Conservation (phyloP, 2,329 filamentous ascomycete genomes). For the Basipetospora chlamydospora region DNA sequence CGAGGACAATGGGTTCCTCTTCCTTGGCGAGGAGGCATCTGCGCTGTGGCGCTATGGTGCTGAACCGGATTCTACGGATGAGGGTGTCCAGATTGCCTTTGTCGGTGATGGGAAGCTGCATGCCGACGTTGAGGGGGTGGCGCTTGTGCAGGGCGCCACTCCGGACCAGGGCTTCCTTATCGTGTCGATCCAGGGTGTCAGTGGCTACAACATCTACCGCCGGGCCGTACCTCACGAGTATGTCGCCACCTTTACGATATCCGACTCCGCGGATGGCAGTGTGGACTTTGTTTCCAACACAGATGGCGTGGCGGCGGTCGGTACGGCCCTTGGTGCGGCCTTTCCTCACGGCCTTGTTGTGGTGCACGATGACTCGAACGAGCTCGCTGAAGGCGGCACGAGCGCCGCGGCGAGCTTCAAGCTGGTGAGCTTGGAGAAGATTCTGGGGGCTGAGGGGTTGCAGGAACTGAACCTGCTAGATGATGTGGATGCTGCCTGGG, state of each 20-base stretch:
- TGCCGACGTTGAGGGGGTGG: slow-evolving; percentile 39
- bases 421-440: slow-evolving; percentile 25
- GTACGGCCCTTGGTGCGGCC: slow-evolving; percentile 23
- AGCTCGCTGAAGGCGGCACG: slow-evolving; percentile 28
- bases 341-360: slow-evolving; percentile 32
- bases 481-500: slow-evolving; percentile 2
- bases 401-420: slow-evolving; percentile 35
- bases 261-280: slow-evolving; percentile 22
- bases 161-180: slow-evolving; percentile 32
- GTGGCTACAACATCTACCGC: slow-evolving; percentile 35
- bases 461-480: neutral
- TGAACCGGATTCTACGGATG: slow-evolving; percentile 25
- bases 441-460: slow-evolving; percentile 17
- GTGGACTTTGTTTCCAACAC: slow-evolving; percentile 39
- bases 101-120: slow-evolving; percentile 32
- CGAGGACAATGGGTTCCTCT: slow-evolving; percentile 32
- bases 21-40: slow-evolving; percentile 36
- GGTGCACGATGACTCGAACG: slow-evolving; percentile 38
- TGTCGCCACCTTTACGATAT: slow-evolving; percentile 32
- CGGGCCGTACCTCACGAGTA: slow-evolving; percentile 32
- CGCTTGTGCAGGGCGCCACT: slow-evolving; percentile 29
- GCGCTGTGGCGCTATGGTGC: slow-evolving; percentile 38
- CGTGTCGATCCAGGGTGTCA: slow-evolving; percentile 37
- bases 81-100: slow-evolving; percentile 21
- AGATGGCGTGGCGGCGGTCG: slow-evolving; percentile 33